A percentile compares a stretch with the other conserved stretches of the same genome.
Evolutionary conservation across 208 protist genomes (phyloP).

Genomic region (Leishmania arabica): DNA sequence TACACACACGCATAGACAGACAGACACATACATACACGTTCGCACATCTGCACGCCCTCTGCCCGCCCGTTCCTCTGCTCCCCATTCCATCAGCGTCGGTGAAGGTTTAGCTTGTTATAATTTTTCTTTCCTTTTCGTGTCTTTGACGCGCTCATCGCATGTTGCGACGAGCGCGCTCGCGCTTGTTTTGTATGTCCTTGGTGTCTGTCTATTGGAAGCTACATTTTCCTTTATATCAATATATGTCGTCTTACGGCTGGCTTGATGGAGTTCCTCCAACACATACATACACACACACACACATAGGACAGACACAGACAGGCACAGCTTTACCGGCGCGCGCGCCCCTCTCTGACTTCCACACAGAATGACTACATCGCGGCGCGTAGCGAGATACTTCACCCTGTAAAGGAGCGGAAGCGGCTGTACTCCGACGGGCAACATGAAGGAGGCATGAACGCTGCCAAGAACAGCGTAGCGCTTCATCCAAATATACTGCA

Average conservation of each 20-base stretch:
- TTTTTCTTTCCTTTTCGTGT: background rate
- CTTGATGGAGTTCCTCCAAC: background rate
- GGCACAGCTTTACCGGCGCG: too few species aligned
- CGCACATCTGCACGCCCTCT: background rate
- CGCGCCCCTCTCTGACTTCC: background rate
- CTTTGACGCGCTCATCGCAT: background rate
- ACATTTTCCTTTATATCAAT: background rate
- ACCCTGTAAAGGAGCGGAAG: background rate
- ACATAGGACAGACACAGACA: too few species aligned
- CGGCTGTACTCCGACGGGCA: background rate
- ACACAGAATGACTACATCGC: background rate
- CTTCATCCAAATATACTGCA: background rate
- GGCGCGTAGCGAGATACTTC: background rate
- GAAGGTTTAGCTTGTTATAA: background rate
- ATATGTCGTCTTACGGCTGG: background rate
- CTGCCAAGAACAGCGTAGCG: background rate
- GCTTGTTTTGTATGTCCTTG: background rate
- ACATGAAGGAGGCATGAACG: background rate
- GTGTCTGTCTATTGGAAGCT: background rate
- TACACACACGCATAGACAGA: background rate
- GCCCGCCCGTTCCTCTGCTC: background rate
- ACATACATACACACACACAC: background rate
- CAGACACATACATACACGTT: background rate
- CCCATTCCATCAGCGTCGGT: background rate
- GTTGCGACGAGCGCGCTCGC: background rate